Conservation (phyloP, 2,329 filamentous ascomycete genomes). For the Nigrospora sphaerica region DNA sequence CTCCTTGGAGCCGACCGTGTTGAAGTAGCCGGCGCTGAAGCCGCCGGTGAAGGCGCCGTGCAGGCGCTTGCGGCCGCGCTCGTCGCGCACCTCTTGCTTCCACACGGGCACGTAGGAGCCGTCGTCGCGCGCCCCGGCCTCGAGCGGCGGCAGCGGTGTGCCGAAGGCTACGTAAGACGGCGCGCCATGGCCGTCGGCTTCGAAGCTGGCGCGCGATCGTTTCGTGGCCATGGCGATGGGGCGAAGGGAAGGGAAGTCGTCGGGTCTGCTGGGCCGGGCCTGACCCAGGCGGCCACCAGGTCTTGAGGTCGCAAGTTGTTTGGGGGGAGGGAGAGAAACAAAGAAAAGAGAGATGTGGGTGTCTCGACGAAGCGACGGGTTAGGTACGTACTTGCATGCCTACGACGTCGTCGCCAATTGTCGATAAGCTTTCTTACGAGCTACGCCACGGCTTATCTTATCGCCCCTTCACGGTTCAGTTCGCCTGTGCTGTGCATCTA, state of each 20-base stretch:
- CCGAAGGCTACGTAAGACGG: constrained; percentile 75
- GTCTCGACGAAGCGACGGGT: background rate
- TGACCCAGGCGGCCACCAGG: background rate
- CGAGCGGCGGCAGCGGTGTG: constrained; percentile 73
- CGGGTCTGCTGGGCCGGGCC: too few species aligned
- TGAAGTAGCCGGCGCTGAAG: constrained; percentile 96
- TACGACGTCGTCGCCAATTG: background rate
- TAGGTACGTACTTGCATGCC: background rate
- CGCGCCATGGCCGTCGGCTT: constrained; percentile 61
- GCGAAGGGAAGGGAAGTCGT: background rate
- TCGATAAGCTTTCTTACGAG: background rate
- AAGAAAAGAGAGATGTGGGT: background rate
- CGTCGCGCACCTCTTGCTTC: constrained; percentile 97
- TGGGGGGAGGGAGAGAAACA: background rate
- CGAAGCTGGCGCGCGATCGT: constrained; percentile 71
- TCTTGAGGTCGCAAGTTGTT: background rate
- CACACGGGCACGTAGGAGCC: constrained; percentile 91
- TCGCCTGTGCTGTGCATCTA: background rate
- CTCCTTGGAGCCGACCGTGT: constrained; percentile 96
- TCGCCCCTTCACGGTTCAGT: too few species aligned
- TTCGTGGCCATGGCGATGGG: constrained; percentile 61
- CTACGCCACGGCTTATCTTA: background rate
- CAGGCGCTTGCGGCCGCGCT: constrained; percentile 79
- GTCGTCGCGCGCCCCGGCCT: constrained; percentile 74
- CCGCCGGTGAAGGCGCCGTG: constrained; percentile 97